These are phyloP conservation scores for Casuarina glauca DNA, from an alignment of 306 rosid genomes.

Conservation along the genomic window DNA sequence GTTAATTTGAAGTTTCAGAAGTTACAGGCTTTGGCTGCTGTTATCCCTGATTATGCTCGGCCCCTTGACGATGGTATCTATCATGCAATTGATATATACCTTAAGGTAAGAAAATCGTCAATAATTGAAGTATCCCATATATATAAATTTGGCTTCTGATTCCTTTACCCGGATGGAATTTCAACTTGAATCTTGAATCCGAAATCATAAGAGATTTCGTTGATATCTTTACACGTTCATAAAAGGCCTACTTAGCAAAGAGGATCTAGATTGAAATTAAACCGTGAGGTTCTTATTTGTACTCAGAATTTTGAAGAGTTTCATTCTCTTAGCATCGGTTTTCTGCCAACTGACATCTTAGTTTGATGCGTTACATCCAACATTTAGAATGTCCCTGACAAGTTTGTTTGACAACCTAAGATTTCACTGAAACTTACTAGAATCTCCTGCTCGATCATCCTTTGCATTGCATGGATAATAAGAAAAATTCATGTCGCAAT, in stretches of 20 bases:
- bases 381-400: background rate
- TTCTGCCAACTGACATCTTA: background rate
- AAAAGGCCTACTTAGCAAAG: background rate
- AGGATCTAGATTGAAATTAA: too few species aligned
- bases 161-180: background rate
- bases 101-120: constrained; percentile 56
- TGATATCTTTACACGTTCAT: background rate
- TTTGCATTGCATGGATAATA: background rate
- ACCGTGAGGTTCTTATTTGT: too few species aligned
- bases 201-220: background rate
- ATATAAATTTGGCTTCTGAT: background rate
- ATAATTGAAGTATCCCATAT: background rate
- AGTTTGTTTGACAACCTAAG: background rate
- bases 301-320: background rate
- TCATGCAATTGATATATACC: constrained; percentile 80
- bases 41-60: constrained; percentile 77
- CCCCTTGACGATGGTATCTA: constrained; percentile 79
- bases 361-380: background rate
- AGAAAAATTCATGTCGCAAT: background rate
- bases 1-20: constrained; percentile 63
- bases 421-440: background rate
- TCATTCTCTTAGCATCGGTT: background rate
- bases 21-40: constrained; percentile 75
- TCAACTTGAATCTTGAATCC: background rate
- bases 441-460: background rate